These are phyloP conservation scores for Solanum appendiculatum DNA, from an alignment of 257 asterid genomes.

Conservation along the genomic window DNA sequence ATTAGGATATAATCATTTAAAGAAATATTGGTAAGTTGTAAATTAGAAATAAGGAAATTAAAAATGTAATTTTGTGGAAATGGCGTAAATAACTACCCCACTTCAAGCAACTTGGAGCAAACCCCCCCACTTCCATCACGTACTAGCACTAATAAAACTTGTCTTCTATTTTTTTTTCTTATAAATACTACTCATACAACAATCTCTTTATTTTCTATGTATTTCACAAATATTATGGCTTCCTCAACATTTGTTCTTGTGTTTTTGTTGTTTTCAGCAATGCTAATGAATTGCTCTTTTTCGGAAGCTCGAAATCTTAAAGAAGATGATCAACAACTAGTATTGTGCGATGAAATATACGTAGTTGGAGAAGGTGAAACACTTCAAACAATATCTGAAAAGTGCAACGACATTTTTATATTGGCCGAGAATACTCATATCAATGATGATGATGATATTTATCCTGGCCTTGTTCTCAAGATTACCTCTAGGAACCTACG, in stretches of 20 bases:
- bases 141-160: background rate
- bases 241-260: background rate
- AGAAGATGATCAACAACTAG: background rate
- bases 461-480: constrained; percentile 18
- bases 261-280: background rate
- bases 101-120: background rate
- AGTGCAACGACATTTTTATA: constrained; percentile 12
- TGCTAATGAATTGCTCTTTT: background rate
- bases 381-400: constrained; percentile 14
- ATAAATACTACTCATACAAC: background rate
- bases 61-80: background rate
- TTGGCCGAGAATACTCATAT: constrained; percentile 18
- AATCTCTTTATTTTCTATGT: background rate
- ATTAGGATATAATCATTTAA: background rate
- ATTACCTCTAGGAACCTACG: constrained; percentile 2
- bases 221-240: background rate
- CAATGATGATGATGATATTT: constrained; percentile 18
- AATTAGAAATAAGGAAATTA: background rate
- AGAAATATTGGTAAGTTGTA: background rate
- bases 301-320: background rate
- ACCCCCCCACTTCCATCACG: background rate
- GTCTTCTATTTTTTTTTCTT: background rate
- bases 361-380: constrained; percentile 21
- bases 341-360: constrained; percentile 12
- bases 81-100: background rate